Evolutionary conservation across 2,329 filamentous ascomycete species (phyloP).

Genomic region (Corynespora cassiicola): DNA sequence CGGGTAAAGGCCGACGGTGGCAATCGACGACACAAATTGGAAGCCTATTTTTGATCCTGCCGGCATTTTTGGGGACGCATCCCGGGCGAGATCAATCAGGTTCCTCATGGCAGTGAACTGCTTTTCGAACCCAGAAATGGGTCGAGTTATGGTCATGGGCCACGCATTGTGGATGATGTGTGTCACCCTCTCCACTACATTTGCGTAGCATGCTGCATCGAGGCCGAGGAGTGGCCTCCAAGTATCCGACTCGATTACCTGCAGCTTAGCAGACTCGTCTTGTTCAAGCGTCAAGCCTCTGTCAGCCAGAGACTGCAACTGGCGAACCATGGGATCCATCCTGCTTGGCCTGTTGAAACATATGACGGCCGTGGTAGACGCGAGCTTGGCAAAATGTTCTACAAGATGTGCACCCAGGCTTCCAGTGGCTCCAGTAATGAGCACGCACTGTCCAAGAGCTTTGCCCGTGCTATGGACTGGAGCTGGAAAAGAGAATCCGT

Average conservation of each 20-base stretch:
- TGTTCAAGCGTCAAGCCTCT: constrained; percentile 4
- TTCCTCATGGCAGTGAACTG: constrained; percentile 59
- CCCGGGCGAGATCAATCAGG: constrained; percentile 53
- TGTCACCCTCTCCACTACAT: constrained; percentile 48
- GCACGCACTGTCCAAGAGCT: no score
- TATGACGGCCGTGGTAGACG: constrained; percentile 40
- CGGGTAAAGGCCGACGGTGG: constrained; percentile 41
- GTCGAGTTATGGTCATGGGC: constrained; percentile 61
- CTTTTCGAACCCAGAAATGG: constrained; percentile 56
- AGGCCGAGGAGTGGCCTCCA: constrained; percentile 58
- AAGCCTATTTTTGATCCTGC: constrained; percentile 31
- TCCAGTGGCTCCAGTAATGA: constrained; percentile 48
- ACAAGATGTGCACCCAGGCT: constrained; percentile 47
- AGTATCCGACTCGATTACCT: constrained; percentile 58
- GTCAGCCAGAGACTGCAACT: constrained; percentile 36
- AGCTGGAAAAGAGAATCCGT: no score
- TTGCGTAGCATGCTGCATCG: constrained; percentile 39
- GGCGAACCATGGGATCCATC: constrained; percentile 31
- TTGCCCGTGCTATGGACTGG: no score
- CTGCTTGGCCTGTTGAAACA: constrained; percentile 54
- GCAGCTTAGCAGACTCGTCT: constrained; percentile 41
- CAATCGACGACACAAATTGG: constrained; percentile 50
- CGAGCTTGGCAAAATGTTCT: constrained; percentile 21
- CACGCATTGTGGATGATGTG: constrained; percentile 62
- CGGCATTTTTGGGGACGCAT: constrained; percentile 29